These are phyloP conservation scores for Penicillium sp. DNA, from an alignment of 2,329 filamentous ascomycete species.

Conservation along the genomic window DNA sequence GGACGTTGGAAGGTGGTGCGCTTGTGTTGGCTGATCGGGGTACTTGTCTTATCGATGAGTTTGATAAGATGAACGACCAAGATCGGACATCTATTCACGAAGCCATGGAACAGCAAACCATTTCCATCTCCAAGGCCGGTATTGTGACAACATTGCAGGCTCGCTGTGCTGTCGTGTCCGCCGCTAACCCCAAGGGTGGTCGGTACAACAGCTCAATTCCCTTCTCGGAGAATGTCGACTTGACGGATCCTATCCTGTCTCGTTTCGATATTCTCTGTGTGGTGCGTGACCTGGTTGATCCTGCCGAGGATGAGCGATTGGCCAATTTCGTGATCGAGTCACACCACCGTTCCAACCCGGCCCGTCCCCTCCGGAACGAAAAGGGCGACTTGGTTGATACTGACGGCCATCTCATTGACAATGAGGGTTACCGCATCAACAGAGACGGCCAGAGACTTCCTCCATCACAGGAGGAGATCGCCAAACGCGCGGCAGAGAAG, in stretches of 20 bases:
- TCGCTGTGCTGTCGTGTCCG: constrained; percentile 92
- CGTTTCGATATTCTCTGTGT: constrained; percentile 98
- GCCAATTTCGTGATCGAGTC: constrained; percentile 94
- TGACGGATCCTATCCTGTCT: constrained; percentile 95
- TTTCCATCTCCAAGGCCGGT: constrained; percentile 97
- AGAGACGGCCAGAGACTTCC: constrained; percentile 41
- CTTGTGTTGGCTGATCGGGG: constrained; percentile 92
- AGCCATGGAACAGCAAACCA: constrained; percentile 99
- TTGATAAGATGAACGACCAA: constrained; percentile 99
- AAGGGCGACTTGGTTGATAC: constrained; percentile 46
- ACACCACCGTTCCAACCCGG: constrained; percentile 83
- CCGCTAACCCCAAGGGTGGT: constrained; percentile 92
- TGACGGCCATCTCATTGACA: constrained; percentile 58
- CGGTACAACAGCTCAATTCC: constrained; percentile 96
- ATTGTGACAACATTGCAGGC: constrained; percentile 97
- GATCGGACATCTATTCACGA: constrained; percentile 98
- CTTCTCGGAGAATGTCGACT: constrained; percentile 92
- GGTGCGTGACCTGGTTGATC: constrained; percentile 92
- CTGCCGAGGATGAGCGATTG: constrained; percentile 84
- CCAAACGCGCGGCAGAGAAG: constrained; percentile 40
- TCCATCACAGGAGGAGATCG: constrained; percentile 47
- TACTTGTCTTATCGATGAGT: constrained; percentile 95
- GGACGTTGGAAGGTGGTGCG: constrained; percentile 95
- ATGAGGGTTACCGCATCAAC: constrained; percentile 56
- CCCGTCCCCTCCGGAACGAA: constrained; percentile 51